Conservation (phyloP, 192 early-diverging fungal genomes). For the Podila epicladia region DNA sequence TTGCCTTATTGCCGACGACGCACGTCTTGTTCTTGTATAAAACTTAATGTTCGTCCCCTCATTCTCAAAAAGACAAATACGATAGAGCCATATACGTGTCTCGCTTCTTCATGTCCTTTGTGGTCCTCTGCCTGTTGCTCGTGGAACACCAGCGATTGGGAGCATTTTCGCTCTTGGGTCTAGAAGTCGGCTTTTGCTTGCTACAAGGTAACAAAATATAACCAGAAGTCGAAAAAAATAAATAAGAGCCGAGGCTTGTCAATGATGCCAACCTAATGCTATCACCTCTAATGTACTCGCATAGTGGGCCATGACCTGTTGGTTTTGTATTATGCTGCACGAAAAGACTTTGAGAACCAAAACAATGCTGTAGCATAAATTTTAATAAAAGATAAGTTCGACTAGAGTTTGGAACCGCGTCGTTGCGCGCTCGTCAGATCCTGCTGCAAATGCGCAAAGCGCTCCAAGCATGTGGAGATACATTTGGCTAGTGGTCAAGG, state of each 20-base stretch:
- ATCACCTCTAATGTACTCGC: too few relatives aligned
- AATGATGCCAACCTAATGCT: not conserved
- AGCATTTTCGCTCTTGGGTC: conserved; percentile 22
- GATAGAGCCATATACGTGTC: conserved; percentile 38
- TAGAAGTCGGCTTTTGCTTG: conserved; percentile 32
- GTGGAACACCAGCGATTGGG: conserved; percentile 29
- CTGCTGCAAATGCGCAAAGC: not conserved
- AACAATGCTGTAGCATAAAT: too few relatives aligned
- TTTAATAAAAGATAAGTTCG: too few relatives aligned
- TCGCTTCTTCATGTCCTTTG: conserved; percentile 25
- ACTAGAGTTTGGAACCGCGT: too few relatives aligned
- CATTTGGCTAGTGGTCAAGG: not conserved
- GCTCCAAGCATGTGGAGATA: not conserved
- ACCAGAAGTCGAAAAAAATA: not conserved
- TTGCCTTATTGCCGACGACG: too few relatives aligned
- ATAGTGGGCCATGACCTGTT: conserved; percentile 33
- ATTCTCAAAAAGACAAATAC: conserved; percentile 16
- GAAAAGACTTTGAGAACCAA: conserved; percentile 20
- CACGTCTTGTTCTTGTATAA: not conserved
- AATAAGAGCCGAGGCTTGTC: not conserved
- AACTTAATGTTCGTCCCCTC: not conserved
- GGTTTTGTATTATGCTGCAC: conserved; percentile 35
- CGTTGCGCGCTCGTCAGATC: too few relatives aligned
- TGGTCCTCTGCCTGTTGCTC: conserved; percentile 18
- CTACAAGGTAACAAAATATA: conserved; percentile 23